phyloP scores from a whole-genome alignment of 441 rosid genomes.

The Adansonia grandidieri region DNA sequence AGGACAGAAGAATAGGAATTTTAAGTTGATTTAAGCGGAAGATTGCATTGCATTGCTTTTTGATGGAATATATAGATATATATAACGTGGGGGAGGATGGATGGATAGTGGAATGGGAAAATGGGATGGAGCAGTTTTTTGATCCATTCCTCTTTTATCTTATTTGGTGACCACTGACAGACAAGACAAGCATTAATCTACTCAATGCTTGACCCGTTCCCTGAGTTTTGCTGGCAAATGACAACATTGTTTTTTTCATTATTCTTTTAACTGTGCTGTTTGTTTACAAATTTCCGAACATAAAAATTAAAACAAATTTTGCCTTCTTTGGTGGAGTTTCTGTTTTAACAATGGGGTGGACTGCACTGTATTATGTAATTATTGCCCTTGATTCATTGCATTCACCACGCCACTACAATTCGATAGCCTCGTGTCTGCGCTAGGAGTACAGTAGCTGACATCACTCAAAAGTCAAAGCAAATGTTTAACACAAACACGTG shows the following conservation, averaged over 20 bases:
- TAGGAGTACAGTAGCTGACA: no score
- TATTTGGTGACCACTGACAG: neutral
- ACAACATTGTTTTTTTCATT: neutral
- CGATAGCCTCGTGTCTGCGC: no score
- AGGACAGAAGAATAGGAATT: neutral
- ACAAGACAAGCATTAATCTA: neutral
- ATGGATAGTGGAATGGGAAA: neutral
- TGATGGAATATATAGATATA: neutral
- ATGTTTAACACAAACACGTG: no score
- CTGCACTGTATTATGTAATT: no score
- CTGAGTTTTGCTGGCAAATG: conserved; percentile 8
- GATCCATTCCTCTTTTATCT: conserved; percentile 16
- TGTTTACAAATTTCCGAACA: neutral
- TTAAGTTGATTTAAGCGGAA: neutral
- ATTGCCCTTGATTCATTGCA: no score
- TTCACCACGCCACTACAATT: no score
- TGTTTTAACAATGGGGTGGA: no score
- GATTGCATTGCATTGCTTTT: neutral
- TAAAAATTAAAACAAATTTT: no score
- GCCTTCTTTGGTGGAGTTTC: no score
- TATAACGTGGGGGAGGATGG: neutral
- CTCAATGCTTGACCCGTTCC: neutral
- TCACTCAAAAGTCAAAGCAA: no score
- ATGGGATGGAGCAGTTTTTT: conserved; percentile 20
- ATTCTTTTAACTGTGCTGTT: conserved; percentile 7